These are phyloP conservation scores for Escovopsis sp. DNA, from an alignment of 2,329 filamentous ascomycete species.

Conservation along the genomic window DNA sequence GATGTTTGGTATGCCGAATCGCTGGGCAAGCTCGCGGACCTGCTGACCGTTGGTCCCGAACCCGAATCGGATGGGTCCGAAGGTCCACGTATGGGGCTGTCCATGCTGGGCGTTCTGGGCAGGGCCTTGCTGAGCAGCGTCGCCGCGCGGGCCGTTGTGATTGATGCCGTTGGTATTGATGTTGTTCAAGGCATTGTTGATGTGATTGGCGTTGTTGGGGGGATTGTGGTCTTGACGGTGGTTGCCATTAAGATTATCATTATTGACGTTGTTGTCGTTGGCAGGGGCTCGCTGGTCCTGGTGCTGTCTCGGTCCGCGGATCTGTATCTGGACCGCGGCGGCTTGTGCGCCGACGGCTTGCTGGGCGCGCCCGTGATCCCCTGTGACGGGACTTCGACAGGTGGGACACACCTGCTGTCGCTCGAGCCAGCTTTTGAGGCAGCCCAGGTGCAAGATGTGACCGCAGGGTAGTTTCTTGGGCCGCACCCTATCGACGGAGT, in stretches of 20 bases:
- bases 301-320: conserved; percentile 10
- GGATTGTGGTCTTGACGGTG: too few species aligned
- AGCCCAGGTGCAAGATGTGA: conserved; percentile 87
- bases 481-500: conserved; percentile 62
- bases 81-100: conserved; percentile 47
- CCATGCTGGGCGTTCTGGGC: conserved; percentile 9
- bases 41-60: conserved; percentile 59
- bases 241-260: neutral
- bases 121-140: conserved; percentile 6
- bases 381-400: conserved; percentile 63
- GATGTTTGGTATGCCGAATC: conserved; percentile 34
- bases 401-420: conserved; percentile 95
- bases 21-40: conserved; percentile 52
- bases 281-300: conserved; percentile 11
- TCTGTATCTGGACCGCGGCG: conserved; percentile 17
- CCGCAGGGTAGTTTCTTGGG: conserved; percentile 96
- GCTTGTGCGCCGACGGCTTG: conserved; percentile 11
- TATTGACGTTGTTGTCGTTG: neutral
- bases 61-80: conserved; percentile 61
- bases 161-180: conserved; percentile 3
- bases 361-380: conserved; percentile 14
- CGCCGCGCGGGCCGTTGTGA: conserved; percentile 6
- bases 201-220: neutral
- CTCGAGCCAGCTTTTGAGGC: conserved; percentile 93
- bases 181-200: conserved; percentile 2